These are phyloP conservation scores for Mycena sanguinolenta DNA, from an alignment of 768 basidiomycete species.

Conservation along the genomic window DNA sequence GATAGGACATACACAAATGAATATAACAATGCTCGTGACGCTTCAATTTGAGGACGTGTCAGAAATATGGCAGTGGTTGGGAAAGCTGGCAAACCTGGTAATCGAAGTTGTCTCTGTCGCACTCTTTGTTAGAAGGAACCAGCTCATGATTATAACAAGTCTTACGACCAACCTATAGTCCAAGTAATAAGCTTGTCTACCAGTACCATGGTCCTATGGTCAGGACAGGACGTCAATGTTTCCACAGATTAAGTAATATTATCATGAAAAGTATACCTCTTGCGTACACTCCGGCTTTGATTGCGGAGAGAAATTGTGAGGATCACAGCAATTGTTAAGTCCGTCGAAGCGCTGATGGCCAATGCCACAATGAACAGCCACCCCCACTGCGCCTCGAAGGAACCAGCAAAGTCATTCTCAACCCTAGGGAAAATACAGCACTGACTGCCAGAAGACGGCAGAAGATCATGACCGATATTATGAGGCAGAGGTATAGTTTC, in stretches of 20 bases:
- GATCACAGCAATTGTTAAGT: too few relatives aligned
- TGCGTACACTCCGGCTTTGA: too few relatives aligned
- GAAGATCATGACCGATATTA: too few relatives aligned
- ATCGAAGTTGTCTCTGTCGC: slow-evolving; percentile 11
- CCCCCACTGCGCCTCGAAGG: too few relatives aligned
- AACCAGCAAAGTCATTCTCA: too few relatives aligned
- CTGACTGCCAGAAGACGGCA: too few relatives aligned
- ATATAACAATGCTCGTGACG: not conserved
- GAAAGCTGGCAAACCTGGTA: not conserved
- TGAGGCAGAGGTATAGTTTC: not conserved
- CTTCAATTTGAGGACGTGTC: not conserved
- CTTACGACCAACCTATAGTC: slow-evolving; percentile 8
- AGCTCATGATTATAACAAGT: not conserved
- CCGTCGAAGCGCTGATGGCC: not conserved
- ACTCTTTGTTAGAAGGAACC: not conserved
- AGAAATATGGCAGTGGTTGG: not conserved
- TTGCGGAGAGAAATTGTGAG: not conserved
- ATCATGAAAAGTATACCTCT: not conserved
- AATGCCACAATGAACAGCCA: not conserved
- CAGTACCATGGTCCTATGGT: not conserved
- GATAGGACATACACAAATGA: slow-evolving; percentile 5
- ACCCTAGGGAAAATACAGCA: too few relatives aligned
- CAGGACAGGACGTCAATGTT: too few relatives aligned
- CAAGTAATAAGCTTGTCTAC: slow-evolving; percentile 15
- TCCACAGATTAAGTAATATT: too few relatives aligned